Conservation (phyloP, 2,329 filamentous ascomycete genomes). For the Diaporthe citrichinensis region DNA sequence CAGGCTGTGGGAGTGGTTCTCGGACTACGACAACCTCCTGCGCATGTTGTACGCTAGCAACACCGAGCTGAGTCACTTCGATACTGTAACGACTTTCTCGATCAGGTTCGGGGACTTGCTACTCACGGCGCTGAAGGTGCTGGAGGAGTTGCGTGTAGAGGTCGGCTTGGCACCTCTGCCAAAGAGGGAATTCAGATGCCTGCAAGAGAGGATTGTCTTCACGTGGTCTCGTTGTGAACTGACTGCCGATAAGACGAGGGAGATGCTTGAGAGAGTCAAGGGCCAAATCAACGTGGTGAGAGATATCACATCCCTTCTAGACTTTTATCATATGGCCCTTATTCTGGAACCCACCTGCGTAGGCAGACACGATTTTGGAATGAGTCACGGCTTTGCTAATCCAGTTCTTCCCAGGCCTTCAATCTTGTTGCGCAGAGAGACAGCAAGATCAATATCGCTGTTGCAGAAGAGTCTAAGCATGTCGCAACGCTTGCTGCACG, state of each 20-base stretch:
- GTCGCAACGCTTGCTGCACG: slow-evolving; percentile 30
- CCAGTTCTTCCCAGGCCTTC: background rate
- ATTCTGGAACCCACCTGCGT: background rate
- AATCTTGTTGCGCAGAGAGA: slow-evolving; percentile 35
- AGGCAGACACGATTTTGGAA: fast-evolving
- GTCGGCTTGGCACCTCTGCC: background rate
- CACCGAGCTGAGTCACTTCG: slow-evolving; percentile 34
- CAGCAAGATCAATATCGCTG: slow-evolving; percentile 31
- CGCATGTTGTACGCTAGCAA: slow-evolving; percentile 21
- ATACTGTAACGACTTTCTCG: slow-evolving; percentile 15
- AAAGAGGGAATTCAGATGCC: background rate
- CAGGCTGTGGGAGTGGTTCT: slow-evolving; percentile 26
- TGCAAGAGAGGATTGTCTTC: slow-evolving; percentile 32
- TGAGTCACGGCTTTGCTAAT: background rate
- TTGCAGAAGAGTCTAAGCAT: slow-evolving; percentile 25
- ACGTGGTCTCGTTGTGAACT: slow-evolving; percentile 21
- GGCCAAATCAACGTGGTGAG: slow-evolving; percentile 35
- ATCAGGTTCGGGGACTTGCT: slow-evolving; percentile 18
- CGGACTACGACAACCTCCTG: slow-evolving; percentile 28
- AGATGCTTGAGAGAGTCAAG: slow-evolving; percentile 28
- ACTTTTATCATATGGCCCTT: fast-evolving
- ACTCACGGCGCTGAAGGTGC: background rate
- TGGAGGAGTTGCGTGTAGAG: slow-evolving; percentile 3
- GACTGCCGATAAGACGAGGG: slow-evolving; percentile 23
- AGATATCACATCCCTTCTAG: background rate